Percentiles rank a stretch among this genome's conserved stretches.
These are phyloP conservation scores for Pulveroboletus ravenelii DNA, from an alignment of 768 basidiomycete species.

Conservation along the genomic window DNA sequence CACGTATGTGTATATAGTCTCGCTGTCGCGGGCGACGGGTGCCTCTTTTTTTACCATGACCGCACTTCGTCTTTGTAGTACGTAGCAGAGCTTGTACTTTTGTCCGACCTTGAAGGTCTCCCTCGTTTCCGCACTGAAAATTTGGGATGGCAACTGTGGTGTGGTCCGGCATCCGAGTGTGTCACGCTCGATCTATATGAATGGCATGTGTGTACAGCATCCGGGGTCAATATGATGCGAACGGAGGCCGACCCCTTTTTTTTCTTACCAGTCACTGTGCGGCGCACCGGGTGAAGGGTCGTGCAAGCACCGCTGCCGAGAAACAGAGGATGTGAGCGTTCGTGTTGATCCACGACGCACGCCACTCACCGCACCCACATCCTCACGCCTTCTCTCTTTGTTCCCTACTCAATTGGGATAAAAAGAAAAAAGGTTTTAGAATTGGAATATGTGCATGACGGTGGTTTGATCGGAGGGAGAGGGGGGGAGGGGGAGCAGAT, in stretches of 20 bases:
- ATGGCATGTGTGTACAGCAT: too few relatives aligned
- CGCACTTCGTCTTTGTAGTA: slow-evolving; percentile 11
- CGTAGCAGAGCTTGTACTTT: slow-evolving; percentile 11
- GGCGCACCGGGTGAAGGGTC: neutral
- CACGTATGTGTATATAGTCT: slow-evolving; percentile 27
- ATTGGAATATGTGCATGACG: neutral
- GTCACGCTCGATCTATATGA: too few relatives aligned
- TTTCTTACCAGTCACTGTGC: neutral
- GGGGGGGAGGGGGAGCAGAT: too few relatives aligned
- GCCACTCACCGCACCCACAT: too few relatives aligned
- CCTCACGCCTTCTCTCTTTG: too few relatives aligned
- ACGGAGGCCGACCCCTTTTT: too few relatives aligned
- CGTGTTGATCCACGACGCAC: neutral
- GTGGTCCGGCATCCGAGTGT: neutral
- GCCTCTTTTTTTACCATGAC: slow-evolving; percentile 9
- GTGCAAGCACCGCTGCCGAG: too few relatives aligned
- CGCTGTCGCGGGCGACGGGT: slow-evolving; percentile 19
- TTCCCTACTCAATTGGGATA: too few relatives aligned
- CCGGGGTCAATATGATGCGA: too few relatives aligned
- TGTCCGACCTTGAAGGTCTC: slow-evolving; percentile 16
- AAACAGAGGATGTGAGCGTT: too few relatives aligned
- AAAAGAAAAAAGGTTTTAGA: neutral
- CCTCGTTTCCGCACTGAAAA: neutral
- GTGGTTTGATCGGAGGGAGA: neutral
- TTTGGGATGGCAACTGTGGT: too few relatives aligned